These are phyloP conservation scores for Neovahlkampfia damariscottae DNA, from an alignment of 78 protist genomes.

Conservation along the genomic window DNA sequence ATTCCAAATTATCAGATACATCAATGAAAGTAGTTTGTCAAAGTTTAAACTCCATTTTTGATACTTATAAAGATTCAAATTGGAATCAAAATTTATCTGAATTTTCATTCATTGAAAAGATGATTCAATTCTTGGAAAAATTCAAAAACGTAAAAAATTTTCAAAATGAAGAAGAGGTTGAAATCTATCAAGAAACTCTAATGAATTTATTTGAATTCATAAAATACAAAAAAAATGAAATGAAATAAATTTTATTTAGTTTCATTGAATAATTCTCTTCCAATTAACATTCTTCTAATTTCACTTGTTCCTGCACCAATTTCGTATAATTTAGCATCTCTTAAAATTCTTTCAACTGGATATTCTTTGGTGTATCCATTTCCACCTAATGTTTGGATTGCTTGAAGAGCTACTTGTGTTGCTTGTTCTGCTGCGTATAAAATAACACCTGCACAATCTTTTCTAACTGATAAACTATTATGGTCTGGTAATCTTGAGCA, in stretches of 20 bases:
- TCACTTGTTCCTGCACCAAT: slow-evolving; percentile 90
- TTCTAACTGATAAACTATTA: slow-evolving; percentile 7
- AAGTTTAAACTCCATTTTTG: no score
- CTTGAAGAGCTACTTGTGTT: slow-evolving; percentile 67
- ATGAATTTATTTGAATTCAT: no score
- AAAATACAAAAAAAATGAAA: neutral
- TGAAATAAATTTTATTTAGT: slow-evolving; percentile 1
- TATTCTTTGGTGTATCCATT: slow-evolving; percentile 89
- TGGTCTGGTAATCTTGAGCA: slow-evolving; percentile 49
- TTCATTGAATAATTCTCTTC: slow-evolving; percentile 43
- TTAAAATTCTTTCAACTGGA: slow-evolving; percentile 74
- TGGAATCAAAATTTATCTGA: no score
- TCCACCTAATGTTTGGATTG: slow-evolving; percentile 81
- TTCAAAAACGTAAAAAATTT: no score
- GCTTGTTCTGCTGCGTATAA: slow-evolving; percentile 73
- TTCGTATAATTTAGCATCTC: slow-evolving; percentile 89
- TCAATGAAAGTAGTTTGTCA: no score
- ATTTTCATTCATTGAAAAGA: no score
- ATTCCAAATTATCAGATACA: no score
- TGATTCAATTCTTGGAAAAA: no score
- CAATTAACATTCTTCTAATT: slow-evolving; percentile 76
- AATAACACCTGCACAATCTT: slow-evolving; percentile 61
- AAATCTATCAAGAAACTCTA: no score
- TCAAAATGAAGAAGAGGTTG: no score
- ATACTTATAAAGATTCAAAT: no score